Evolutionary conservation across 495 filamentous ascomycete genomes (phyloP), one percentile per base, ranked within the genome.

Genomic region (Extremus antarcticus): DNA sequence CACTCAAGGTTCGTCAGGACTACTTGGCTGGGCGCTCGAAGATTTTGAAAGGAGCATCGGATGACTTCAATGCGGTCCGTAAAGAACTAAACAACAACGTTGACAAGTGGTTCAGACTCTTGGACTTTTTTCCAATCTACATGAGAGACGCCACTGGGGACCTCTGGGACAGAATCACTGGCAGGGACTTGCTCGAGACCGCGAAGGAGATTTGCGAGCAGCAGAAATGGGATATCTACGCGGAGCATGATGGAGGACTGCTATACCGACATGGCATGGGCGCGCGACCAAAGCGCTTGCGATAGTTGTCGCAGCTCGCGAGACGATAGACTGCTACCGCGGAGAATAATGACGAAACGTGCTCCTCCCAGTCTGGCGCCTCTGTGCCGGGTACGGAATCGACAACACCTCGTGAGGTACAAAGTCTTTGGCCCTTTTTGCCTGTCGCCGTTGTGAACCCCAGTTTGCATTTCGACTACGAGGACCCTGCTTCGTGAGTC

Each of bases 191-290:
- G 49, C 4, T 39, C 3, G 25, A 35, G 23, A 19, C 35, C 24
- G 50, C 51, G 20, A 47, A 38, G 46, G 15, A 41, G 47, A 41
- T 58, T 39, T 54, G 51, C 25, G 56, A 62, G 15, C 20, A 55
- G 49, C 17, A 51, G 17, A 39, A 47, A 32, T 58, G 55, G 59
- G 59, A 62, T 52, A 13, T 61, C 21, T 52, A 40, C 20, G 15
- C 15, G n/a, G 53, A 57, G 47, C 20, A 8, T n/a, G 46, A 54
- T 24, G 59, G 55, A 1, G 53, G 41, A 25, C 29, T 60, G 53
- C 1, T 60, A 46, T 60, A 55, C 38, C 20, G 20, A 21, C 46
- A 29, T 24, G 46, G 24, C 17, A 48, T 24, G 20, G 3, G 46
- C 20, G 10, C 4, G 13, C 29, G 29, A 35, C 13, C 7, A 35